Evolutionary conservation across 1,284 basidiomycete genomes (phyloP), one percentile per base, ranked within the genome.

Genomic region (Bondarzewia mesenterica): DNA sequence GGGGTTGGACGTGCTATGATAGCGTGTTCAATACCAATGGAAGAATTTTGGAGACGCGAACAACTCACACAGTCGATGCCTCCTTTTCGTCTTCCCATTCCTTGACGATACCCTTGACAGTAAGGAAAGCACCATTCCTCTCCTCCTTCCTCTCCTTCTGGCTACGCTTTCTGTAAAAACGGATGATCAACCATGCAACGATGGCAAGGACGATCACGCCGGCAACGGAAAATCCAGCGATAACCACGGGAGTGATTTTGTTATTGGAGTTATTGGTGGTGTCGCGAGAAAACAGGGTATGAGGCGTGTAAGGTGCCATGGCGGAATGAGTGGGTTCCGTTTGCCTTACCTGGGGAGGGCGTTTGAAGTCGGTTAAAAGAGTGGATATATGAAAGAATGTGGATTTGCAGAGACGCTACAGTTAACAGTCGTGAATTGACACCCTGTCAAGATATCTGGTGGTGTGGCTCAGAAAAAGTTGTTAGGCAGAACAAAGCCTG

Each of bases 181-280:
- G 63, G 42, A 76, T 52, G 35, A 51, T 53, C 5, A 77, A 53
- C 73, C 74, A 80, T 18, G 69, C 18, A 39, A 52, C 55, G 27
- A 76, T 52, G 47, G 57, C 62, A 42, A 67, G 52, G 6, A 71
- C 50, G 45, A 71, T 54, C 37, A 67, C 59, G n/a, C 65, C 71
- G n/a, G 69, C 69, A 7, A 78, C 54, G 12, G 65, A 63, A 55
- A 78, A 70, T 15, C 74, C 78, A 45, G 63, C 71, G 45, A 82
- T 69, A 54, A 71, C 67, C 23, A 68, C 60, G 1, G 72, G 67
- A 45, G 52, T 58, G 10, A 32, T 32, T 32, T 32, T 15, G 63
- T 35, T 12, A 42, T 50, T 38, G 44, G 56, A 35, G 48, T 22
- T 38, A 38, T 35, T 42, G 35, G 32, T 6, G 50, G 42, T 20